These are phyloP conservation scores for Alliaria petiolata DNA, from an alignment of 345 rosid species.

Conservation along the genomic window DNA sequence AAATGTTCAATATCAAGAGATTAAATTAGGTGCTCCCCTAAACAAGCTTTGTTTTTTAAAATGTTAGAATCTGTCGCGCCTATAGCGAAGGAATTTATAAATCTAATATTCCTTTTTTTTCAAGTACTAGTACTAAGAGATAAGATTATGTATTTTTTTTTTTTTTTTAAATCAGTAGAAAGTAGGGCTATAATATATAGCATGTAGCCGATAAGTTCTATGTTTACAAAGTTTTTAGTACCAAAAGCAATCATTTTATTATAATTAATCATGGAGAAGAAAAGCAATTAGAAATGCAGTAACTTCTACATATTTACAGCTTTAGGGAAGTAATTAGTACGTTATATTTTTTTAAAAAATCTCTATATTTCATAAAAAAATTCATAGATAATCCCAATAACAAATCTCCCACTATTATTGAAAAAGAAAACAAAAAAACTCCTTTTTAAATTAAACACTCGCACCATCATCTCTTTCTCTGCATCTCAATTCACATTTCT, in stretches of 20 bases:
- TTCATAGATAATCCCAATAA: conserved; percentile 16
- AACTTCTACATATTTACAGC: neutral
- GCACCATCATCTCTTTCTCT: conserved; percentile 17
- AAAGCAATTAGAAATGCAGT: conserved; percentile 2
- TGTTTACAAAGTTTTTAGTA: too few species aligned
- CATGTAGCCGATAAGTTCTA: too few species aligned
- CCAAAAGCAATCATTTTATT: conserved; percentile 8
- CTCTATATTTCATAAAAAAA: neutral
- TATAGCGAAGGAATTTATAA: too few species aligned
- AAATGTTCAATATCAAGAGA: too few species aligned
- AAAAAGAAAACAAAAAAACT: neutral
- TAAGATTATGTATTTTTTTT: too few species aligned
- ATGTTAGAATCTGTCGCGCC: too few species aligned
- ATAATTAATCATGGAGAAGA: too few species aligned
- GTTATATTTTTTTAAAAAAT: too few species aligned
- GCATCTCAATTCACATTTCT: neutral
- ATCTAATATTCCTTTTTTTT: neutral
- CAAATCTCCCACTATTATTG: conserved; percentile 19
- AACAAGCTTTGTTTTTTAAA: too few species aligned
- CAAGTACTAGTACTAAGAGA: neutral
- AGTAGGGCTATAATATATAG: too few species aligned
- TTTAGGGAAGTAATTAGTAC: neutral
- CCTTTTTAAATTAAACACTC: conserved; percentile 20
- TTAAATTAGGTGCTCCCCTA: too few species aligned
- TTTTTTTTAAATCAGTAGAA: too few species aligned